Evolutionary conservation across 129 eudicot species (phyloP), one percentile per base, ranked within the genome.

Genomic region (Helichrysum umbraculigerum): DNA sequence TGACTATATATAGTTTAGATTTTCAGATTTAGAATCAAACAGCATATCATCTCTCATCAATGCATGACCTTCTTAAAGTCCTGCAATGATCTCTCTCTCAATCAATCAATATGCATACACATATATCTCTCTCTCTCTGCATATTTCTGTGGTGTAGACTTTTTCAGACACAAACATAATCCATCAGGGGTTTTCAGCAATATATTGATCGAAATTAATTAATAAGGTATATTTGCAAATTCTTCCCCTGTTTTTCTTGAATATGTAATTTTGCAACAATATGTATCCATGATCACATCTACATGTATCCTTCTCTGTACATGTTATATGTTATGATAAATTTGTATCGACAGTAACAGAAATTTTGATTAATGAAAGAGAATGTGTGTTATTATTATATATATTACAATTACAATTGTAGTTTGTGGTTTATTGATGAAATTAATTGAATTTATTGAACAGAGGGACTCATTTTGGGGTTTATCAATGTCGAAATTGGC

Each of bases 211-310:
- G 15, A 21, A 56, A 71, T 8, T 22, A 76, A 25, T 25, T 25
- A 25, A 25, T 57, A 34, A 72, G 85, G 82, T 79, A 80, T 44
- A 80, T 44, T 12, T 65, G 39, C 61, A 28, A 80, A 41, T 57
- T 79, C 74, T 37, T 50, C 66, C 72, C 21, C 42, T 62, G 37
- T 66, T 80, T 50, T 54, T 30, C 12, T 39, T 39, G 25, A 11
- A 59, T 60, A 11, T 21, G 1, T 59, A 59, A 59, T 10, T 9
- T 1, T 7, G 72, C 71, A 71, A 58, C 15, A 47, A 22, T 19
- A 78, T 63, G 34, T 64, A 35, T 35, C n/a, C 6, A 28, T 72
- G 73, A 65, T 52, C 64, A 54, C 54, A n/a, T 79, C 44, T 63
- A 5, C 71, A 30, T 61, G 41, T 63, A 15, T 67, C 3, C 8